Percentiles rank a stretch among this genome's conserved stretches.
These are phyloP conservation scores for Fraxinus platypoda DNA, from an alignment of 305 asterid genomes.

Conservation along the genomic window DNA sequence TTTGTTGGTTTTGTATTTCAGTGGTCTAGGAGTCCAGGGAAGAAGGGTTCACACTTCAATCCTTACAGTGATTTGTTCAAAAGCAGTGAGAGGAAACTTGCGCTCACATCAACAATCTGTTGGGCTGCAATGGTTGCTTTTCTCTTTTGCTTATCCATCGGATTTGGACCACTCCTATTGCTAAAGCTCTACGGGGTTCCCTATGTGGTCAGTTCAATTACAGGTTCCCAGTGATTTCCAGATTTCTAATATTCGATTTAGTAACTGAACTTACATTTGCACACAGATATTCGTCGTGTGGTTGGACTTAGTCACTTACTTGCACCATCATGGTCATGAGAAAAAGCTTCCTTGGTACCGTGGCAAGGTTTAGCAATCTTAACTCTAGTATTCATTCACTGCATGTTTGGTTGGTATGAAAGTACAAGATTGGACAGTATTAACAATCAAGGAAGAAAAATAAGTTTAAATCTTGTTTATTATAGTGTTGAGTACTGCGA, in stretches of 20 bases:
- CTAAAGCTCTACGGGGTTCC: not conserved
- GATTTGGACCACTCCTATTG: not conserved
- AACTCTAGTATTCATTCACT: not conserved
- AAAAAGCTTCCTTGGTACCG: constrained; percentile 90
- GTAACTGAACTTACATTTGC: not conserved
- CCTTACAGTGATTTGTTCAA: not conserved
- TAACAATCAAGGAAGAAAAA: not conserved
- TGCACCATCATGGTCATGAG: constrained; percentile 89
- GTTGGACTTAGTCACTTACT: constrained; percentile 80
- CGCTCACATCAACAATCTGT: not conserved
- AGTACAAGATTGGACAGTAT: not conserved
- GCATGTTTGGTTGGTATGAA: not conserved
- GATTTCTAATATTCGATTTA: not conserved
- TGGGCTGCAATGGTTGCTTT: constrained; percentile 5
- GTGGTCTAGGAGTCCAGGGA: constrained; percentile 3
- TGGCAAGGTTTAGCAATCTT: constrained; percentile 47
- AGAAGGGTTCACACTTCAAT: constrained; percentile 1
- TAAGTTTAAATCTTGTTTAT: not conserved
- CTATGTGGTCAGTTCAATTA: not conserved
- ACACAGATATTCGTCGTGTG: constrained; percentile 72
- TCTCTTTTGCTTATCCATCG: not conserved
- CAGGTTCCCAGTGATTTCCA: not conserved
- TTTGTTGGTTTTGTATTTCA: not conserved
- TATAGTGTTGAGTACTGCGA: not conserved
- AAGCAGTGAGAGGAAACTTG: not conserved